Conservation (phyloP, 176 grass and related monocot species). For the Rhynchospora pubera region DNA sequence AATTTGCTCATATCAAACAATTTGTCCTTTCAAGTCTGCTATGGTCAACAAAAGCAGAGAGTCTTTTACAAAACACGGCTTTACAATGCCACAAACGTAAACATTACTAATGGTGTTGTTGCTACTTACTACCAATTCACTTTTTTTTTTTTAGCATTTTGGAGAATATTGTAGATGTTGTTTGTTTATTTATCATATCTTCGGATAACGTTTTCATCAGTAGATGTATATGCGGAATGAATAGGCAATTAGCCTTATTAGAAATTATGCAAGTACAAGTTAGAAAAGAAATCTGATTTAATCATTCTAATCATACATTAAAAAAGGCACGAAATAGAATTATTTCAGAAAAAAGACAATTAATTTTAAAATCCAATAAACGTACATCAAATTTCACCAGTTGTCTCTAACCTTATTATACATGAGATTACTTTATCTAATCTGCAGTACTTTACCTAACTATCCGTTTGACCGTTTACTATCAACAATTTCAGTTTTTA, state of each 20-base stretch:
- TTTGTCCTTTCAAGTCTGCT: not conserved
- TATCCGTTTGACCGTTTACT: not conserved
- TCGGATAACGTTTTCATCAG: not conserved
- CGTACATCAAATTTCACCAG: not conserved
- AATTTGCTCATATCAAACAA: not conserved
- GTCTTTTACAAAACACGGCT: not conserved
- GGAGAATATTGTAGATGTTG: not conserved
- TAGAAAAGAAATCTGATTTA: not conserved
- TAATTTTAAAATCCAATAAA: not conserved
- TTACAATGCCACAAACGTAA: not conserved
- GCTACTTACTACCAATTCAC: not conserved
- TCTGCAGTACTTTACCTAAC: not conserved
- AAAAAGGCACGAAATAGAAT: not conserved
- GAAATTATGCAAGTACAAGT: not conserved
- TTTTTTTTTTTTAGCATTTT: not conserved
- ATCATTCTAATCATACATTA: not conserved
- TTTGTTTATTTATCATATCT: not conserved
- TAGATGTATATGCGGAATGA: not conserved
- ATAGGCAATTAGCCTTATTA: not conserved
- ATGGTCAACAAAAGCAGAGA: slow-evolving; percentile 4
- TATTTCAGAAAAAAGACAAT: not conserved
- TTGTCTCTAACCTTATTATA: not conserved
- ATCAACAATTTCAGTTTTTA: not conserved
- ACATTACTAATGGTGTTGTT: not conserved
- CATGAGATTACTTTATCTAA: not conserved